Conservation (phyloP, 1,284 basidiomycete genomes). For the Austroboletus novae-zelandiae region DNA sequence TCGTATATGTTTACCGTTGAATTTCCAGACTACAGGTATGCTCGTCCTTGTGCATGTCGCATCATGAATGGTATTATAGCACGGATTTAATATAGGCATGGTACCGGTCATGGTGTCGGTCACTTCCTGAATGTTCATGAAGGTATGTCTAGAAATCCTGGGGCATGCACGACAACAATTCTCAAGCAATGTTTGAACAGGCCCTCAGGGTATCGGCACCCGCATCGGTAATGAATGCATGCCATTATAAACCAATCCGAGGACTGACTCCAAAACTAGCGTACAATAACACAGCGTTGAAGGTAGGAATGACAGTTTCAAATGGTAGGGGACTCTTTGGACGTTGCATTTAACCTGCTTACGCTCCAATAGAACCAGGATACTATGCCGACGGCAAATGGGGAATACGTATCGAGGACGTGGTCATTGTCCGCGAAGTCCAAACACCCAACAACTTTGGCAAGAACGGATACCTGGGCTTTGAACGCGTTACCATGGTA, state of each 20-base stretch:
- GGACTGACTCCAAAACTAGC: conserved; percentile 35
- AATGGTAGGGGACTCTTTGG: conserved; percentile 53
- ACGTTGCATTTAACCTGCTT: not conserved
- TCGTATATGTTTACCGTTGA: not conserved
- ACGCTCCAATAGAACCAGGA: conserved; percentile 68
- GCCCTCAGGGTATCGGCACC: conserved; percentile 85
- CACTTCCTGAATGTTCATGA: conserved; percentile 94
- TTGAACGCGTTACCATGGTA: conserved; percentile 83
- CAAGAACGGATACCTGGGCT: conserved; percentile 77
- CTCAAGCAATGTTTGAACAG: conserved; percentile 22
- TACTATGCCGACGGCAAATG: conserved; percentile 92
- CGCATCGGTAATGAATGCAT: conserved; percentile 53
- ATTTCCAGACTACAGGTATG: conserved; percentile 43
- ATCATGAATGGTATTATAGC: not conserved
- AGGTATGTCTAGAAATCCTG: conserved; percentile 36
- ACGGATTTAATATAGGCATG: conserved; percentile 51
- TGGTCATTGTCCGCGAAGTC: conserved; percentile 73
- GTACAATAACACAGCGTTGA: conserved; percentile 68
- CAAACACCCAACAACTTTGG: conserved; percentile 86
- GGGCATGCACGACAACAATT: not conserved
- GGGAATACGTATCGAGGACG: conserved; percentile 92
- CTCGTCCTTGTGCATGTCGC: not conserved
- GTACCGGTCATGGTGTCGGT: conserved; percentile 93
- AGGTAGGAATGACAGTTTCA: conserved; percentile 85
- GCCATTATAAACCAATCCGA: not conserved